Evolutionary conservation across 2,329 filamentous ascomycete genomes (phyloP), one percentile per base, ranked within the genome.

Genomic region (Colletotrichum sp.): DNA sequence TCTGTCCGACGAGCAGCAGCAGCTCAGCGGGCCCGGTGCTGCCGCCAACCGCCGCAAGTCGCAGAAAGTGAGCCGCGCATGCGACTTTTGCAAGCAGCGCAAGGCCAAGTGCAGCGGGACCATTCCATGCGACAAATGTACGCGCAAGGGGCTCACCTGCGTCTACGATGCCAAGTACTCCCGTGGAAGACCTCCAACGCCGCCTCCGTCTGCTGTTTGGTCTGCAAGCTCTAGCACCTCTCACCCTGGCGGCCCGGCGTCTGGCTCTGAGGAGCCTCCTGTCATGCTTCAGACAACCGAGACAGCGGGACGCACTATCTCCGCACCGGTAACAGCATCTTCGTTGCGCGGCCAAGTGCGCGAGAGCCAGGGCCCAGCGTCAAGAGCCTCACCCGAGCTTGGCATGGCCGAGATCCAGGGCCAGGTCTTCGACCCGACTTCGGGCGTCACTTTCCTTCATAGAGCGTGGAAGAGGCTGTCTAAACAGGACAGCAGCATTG

Each of bases 341-440:
- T 65, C 64, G 39, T 30, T 68, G 34, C 64, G 57, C 5, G 48
- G 73, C 28, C 64, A 73, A 4, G 57, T 73, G 6, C 73, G 73
- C 22, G 73, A 77, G 4, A 74, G 65, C 22, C 67, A 77, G 11
- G 75, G 72, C 19, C 60, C 65, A 6, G 55, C 77, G 28, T 82
- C 80, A 9, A 78, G 80, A 1, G 78, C 78, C 5, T 82, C 81
- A 0, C 81, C 83, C 6, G 83, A 83, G 60, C 78, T 83, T 2
- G 82, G 79, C 8, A 82, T 79, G 6, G 77, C 83, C 1, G 83
- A 84, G 69, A 83, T 90, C 13, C 87, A 89, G 77, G 89, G 88
- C 3, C 89, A 91, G 68, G 89, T 90, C 76, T 84, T 90, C n/a
- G 90, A 90, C 12, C 87, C 88, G 16, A 88, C 90, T 0, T 91